Conservation (phyloP, 352 stramenopile species). For the Pythium pyrilobum region DNA sequence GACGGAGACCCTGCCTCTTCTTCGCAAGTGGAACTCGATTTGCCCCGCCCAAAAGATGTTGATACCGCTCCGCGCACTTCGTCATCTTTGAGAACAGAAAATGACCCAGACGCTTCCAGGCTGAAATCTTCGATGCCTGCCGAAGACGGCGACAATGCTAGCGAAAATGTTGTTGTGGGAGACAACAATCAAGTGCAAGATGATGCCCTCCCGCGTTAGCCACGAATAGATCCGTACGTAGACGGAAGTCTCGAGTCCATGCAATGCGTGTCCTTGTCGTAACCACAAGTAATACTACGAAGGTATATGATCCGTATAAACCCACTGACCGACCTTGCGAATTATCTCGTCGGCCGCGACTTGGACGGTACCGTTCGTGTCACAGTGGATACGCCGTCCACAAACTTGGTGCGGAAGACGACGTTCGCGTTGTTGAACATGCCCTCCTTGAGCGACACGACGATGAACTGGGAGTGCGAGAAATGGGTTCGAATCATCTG, state of each 20-base stretch:
- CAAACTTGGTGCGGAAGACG: constrained; percentile 99
- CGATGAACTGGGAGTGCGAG: constrained; percentile 99
- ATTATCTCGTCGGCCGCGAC: constrained; percentile 35
- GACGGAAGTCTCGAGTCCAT: no score
- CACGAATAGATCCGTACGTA: no score
- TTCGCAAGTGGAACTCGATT: constrained; percentile 9
- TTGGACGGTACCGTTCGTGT: constrained; percentile 87
- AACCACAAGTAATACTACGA: no score
- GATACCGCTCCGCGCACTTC: not conserved
- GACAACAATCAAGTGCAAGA: no score
- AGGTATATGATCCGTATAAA: no score
- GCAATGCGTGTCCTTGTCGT: no score
- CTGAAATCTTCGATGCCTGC: not conserved
- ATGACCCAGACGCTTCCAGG: not conserved
- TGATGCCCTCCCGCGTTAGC: no score
- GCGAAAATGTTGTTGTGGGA: not conserved
- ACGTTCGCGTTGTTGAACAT: constrained; percentile 99
- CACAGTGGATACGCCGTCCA: constrained; percentile 99
- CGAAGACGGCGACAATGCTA: not conserved
- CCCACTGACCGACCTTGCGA: no score
- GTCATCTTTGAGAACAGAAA: not conserved
- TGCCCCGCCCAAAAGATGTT: constrained; percentile 4
- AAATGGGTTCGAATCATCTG: constrained; percentile 99
- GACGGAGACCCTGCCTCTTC: not conserved
- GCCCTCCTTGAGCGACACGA: constrained; percentile 99